phyloP scores from a whole-genome alignment of 1,139 yeast species.

The Taphrina communis region DNA sequence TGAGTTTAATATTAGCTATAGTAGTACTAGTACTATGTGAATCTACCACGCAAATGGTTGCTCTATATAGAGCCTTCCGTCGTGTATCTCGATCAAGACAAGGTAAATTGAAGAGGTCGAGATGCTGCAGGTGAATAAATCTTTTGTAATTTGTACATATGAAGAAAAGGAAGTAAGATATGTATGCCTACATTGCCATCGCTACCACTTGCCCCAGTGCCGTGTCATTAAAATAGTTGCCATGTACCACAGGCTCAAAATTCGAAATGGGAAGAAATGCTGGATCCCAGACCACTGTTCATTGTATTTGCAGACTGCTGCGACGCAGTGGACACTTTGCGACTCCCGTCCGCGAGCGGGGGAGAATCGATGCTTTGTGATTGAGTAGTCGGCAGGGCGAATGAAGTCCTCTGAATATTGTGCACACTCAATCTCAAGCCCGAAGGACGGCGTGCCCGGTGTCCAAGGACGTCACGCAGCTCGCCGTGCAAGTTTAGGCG shows the following conservation, averaged over 20 bases:
- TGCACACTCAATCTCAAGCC: constrained; percentile 20
- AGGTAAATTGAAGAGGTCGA: not conserved
- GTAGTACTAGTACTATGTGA: too few species aligned
- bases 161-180: not conserved
- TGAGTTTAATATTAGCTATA: too few species aligned
- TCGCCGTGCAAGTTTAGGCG: constrained; percentile 13
- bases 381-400: not conserved
- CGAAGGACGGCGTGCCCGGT: constrained; percentile 25
- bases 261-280: constrained; percentile 16
- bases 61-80: too few species aligned
- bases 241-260: not conserved
- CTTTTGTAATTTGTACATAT: not conserved
- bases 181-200: not conserved
- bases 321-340: constrained; percentile 23
- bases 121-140: not conserved
- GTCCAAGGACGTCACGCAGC: constrained; percentile 30
- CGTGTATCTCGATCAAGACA: too few species aligned
- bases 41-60: too few species aligned
- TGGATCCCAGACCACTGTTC: constrained; percentile 26
- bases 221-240: not conserved
- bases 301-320: constrained; percentile 23
- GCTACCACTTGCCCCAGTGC: not conserved
- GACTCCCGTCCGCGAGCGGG: not conserved
- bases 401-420: not conserved
- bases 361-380: constrained; percentile 1